Evolutionary conservation across 2,329 filamentous ascomycete species (phyloP), one percentile per base, ranked within the genome.

Genomic region (Fusarium mangiferae): DNA sequence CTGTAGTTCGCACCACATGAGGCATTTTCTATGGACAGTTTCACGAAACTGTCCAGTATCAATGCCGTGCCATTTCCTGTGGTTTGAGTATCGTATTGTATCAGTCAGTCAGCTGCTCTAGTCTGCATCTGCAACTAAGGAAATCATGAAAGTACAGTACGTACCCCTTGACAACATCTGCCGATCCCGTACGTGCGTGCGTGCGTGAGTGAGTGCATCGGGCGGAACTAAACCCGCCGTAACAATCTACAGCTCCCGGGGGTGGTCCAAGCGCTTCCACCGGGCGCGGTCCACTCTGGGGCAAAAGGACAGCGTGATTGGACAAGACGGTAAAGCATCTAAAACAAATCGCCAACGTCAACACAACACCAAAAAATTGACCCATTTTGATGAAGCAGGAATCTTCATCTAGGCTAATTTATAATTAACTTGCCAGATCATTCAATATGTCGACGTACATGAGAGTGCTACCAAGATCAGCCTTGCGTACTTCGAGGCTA

Each of bases 381-480:
- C 58, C 51, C 46, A 56, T 73, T 41, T 41, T 26, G n/a, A 49
- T 44, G 39, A 69, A 74, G 58, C 42, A 55, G 28, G 39, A 60
- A 74, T 59, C 51, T 58, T 46, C 28, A 58, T 45, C 33, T 30
- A 46, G 48, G 26, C 24, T 35, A 38, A 35, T 54, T 38, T 26
- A 45, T 35, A 48, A 20, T 28, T 48, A 48, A 28, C 14, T 52
- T 45, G 9, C 45, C 52, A 20, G 7, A 24, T 28, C 42, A 11
- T n/a, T 45, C 39, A 49, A 44, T 35, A 78, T 78, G 77, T 61
- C 71, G 41, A 60, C 48, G 17, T 58, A 66, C 33, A 62, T 60
- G 26, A 70, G 76, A 46, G 20, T 75, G 12, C 38, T 74, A 56
- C 68, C 73, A 22, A 70, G 60, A 46, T 70, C 67, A 44, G 70